A percentile compares a stretch with the other conserved stretches of the same genome.
Evolutionary conservation across 306 rosid genomes (phyloP).

Genomic region (Cucurbita argyrosperma): DNA sequence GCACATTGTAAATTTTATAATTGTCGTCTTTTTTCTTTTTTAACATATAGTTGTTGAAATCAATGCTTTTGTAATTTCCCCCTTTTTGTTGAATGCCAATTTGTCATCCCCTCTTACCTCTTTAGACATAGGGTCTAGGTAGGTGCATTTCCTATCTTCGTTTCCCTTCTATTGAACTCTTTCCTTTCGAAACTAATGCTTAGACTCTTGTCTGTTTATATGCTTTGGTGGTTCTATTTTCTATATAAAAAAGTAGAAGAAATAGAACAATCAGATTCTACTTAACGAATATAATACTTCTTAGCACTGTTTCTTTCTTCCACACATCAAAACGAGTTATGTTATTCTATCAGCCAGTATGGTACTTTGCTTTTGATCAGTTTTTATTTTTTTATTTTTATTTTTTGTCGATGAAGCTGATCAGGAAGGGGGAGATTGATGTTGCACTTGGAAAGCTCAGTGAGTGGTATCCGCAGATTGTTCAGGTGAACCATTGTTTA

Average conservation of each 20-base stretch:
- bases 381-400: not conserved
- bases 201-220: too few species aligned
- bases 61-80: not conserved
- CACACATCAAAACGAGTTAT: not conserved
- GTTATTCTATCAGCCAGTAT: not conserved
- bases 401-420: conserved; percentile 43
- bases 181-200: not conserved
- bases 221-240: not conserved
- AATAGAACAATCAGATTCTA: not conserved
- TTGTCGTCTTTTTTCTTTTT: not conserved
- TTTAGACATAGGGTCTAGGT: not conserved
- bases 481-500: conserved; percentile 48
- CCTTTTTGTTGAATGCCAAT: not conserved
- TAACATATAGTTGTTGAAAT: not conserved
- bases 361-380: conserved; percentile 11
- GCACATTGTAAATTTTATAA: not conserved
- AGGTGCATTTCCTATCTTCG: not conserved
- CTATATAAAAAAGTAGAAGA: not conserved
- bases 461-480: conserved; percentile 92
- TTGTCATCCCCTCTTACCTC: not conserved
- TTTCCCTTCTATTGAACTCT: not conserved
- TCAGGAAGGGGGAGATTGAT: conserved; percentile 80
- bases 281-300: not conserved
- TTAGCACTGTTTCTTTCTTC: not conserved
- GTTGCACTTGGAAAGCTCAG: conserved; percentile 58